These are phyloP conservation scores for Heliamphora pulchella DNA, from an alignment of 179 eudicot genomes.

Conservation along the genomic window DNA sequence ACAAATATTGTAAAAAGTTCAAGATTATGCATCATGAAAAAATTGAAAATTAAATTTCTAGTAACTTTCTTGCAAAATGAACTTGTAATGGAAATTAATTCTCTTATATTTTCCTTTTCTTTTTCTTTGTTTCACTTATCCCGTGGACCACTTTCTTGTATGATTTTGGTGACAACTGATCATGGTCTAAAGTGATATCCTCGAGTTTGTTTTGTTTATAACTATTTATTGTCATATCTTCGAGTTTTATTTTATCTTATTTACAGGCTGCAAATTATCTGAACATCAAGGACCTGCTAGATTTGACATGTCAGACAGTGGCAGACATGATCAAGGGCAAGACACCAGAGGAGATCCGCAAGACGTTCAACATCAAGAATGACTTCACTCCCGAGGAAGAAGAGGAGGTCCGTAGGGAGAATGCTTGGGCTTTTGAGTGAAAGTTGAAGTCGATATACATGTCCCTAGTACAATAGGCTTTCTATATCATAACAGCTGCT, in stretches of 20 bases:
- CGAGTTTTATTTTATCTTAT: neutral
- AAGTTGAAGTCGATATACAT: neutral
- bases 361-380: slow-evolving; percentile 24
- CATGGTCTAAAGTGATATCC: neutral
- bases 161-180: too few species aligned
- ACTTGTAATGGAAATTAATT: too few species aligned
- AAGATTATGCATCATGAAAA: too few species aligned
- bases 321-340: slow-evolving; percentile 38
- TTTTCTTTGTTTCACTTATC: too few species aligned
- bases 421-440: slow-evolving; percentile 37
- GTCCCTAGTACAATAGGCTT: slow-evolving; percentile 8
- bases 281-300: slow-evolving; percentile 30
- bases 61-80: too few species aligned
- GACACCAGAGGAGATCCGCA: slow-evolving; percentile 32
- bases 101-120: too few species aligned
- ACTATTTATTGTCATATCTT: neutral
- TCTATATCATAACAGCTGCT: neutral
- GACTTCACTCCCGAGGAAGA: slow-evolving; percentile 35
- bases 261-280: slow-evolving; percentile 33
- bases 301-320: slow-evolving; percentile 34
- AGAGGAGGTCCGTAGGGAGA: slow-evolving; percentile 30
- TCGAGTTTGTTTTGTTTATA: neutral
- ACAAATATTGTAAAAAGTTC: too few species aligned
- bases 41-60: too few species aligned
- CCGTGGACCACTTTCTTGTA: too few species aligned